Conservation (phyloP, 495 filamentous ascomycete genomes). For the Ramalina peruviana region DNA sequence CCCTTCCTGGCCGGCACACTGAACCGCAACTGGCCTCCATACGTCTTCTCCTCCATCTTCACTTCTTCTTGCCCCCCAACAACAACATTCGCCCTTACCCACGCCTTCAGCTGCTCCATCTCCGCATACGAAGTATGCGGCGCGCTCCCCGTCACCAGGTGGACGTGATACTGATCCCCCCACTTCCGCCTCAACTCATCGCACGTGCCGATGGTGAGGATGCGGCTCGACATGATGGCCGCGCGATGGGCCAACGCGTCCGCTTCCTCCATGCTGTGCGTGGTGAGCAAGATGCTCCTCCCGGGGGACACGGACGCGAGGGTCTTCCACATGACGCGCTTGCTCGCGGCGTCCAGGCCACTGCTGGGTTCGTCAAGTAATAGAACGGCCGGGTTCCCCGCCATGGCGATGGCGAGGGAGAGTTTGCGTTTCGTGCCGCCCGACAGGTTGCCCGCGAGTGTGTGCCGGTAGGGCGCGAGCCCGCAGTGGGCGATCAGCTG, state of each 20-base stretch:
- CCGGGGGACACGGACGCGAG: conserved; percentile 42
- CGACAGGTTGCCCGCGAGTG: conserved; percentile 51
- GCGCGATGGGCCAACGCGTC: conserved; percentile 56
- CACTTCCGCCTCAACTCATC: conserved; percentile 43
- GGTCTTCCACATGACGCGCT: conserved; percentile 64
- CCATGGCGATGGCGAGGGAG: conserved; percentile 58
- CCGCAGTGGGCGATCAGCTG: conserved; percentile 47
- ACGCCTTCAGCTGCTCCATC: conserved; percentile 43
- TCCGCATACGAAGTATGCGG: conserved; percentile 49
- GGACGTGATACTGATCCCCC: conserved; percentile 35
- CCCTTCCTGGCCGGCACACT: conserved; percentile 36
- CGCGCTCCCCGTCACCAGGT: conserved; percentile 50
- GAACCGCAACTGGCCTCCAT: conserved; percentile 69
- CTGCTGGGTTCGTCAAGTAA: conserved; percentile 58
- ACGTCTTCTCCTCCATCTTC: conserved; percentile 47
- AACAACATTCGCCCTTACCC: conserved; percentile 43
- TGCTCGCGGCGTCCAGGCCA: conserved; percentile 60
- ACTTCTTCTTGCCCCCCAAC: conserved; percentile 16
- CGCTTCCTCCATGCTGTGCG: conserved; percentile 71
- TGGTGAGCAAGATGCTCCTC: conserved; percentile 55
- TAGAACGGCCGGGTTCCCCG: conserved; percentile 60
- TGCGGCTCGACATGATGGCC: conserved; percentile 55
- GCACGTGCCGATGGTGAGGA: conserved; percentile 56
- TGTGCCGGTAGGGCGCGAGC: conserved; percentile 38
- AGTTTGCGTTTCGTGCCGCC: conserved; percentile 67